Evolutionary conservation across 441 rosid genomes (phyloP), one percentile per base, ranked within the genome.

Genomic region (Syzygium malaccense): DNA sequence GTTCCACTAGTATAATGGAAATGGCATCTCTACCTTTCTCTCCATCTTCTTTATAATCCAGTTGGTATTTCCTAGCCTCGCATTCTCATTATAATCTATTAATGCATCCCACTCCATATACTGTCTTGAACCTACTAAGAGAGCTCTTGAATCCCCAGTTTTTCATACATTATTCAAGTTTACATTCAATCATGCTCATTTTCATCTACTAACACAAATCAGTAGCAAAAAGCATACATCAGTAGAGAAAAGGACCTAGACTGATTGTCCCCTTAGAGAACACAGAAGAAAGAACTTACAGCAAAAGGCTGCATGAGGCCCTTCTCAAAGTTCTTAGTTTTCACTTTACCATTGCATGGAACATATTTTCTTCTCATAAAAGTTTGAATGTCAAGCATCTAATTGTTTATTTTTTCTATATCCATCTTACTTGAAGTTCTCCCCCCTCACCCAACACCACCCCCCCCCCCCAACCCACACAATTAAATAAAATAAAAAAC

Each of bases 401-500:
- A 68, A 68, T 68, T 33, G 48, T 33, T 33, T 9, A 19, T 17
- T 68, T 68, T 68, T 68, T 19, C 26, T 68, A 68, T 68, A 33
- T 33, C 48, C 79, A 68, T 33, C 13, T 33, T 68, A 33, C 48
- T 68, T 33, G 48, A 68, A 33, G 14, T 10, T 48, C 60, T 4
- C 28, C 60, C 60, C 60, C 48, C 48, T 45, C 48, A 45, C 48
- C 48, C 48, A 45, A 45, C 48, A 41, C 45, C 14, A 0, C 37
- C 0, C 20, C 37, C 25, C 60, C 26, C 12, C 41, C 6, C 7
- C 7, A 0, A 8, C 26, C 28, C 11, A 23, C 60, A 30, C 7
- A 6, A 11, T 0, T 0, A 4, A 0, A 2, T 1, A 8, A 9
- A 9, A 66, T 32, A 30, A 30, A 2, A 32, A n/a, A 3, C 17